Evolutionary conservation across 106 monocot species (phyloP).

Genomic region (Acanthochlamys bracteata): DNA sequence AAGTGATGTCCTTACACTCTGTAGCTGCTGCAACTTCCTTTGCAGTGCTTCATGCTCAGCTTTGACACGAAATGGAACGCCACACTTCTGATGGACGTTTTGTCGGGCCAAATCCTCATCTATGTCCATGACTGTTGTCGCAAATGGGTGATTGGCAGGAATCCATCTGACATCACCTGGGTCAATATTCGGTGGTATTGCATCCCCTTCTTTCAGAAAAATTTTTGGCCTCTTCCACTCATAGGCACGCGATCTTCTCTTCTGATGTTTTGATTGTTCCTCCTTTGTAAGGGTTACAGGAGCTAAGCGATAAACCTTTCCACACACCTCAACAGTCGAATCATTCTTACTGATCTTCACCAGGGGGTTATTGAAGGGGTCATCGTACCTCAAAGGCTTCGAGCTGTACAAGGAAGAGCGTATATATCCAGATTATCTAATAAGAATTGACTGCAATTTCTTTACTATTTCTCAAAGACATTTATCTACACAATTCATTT

Average conservation of each 20-base stretch:
- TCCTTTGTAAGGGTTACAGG: constrained; percentile 77
- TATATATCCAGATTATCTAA: too few relatives aligned
- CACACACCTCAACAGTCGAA: constrained; percentile 77
- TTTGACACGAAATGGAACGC: constrained; percentile 79
- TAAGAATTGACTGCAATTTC: too few relatives aligned
- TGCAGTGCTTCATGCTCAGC: constrained; percentile 95
- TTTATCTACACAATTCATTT: too few relatives aligned
- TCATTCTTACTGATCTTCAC: constrained; percentile 56
- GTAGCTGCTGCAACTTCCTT: constrained; percentile 57
- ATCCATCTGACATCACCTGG: constrained; percentile 85
- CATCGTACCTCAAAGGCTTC: constrained; percentile 68
- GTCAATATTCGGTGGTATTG: constrained; percentile 68
- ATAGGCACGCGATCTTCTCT: constrained; percentile 71
- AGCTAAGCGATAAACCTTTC: constrained; percentile 77
- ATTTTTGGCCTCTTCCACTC: constrained; percentile 85
- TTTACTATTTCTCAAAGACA: too few relatives aligned
- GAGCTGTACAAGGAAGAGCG: constrained; percentile 33
- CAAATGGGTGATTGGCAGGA: constrained; percentile 92
- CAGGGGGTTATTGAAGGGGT: constrained; percentile 92
- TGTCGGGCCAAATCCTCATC: constrained; percentile 62
- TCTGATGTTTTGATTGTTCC: constrained; percentile 65
- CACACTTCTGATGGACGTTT: constrained; percentile 83
- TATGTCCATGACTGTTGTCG: constrained; percentile 62
- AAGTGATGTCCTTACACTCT: constrained; percentile 34
- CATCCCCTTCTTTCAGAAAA: constrained; percentile 94